Percentiles rank a stretch among this genome's conserved stretches.
Conservation (phyloP, 2,329 filamentous ascomycete genomes). For the Ascochyta koolunga region DNA sequence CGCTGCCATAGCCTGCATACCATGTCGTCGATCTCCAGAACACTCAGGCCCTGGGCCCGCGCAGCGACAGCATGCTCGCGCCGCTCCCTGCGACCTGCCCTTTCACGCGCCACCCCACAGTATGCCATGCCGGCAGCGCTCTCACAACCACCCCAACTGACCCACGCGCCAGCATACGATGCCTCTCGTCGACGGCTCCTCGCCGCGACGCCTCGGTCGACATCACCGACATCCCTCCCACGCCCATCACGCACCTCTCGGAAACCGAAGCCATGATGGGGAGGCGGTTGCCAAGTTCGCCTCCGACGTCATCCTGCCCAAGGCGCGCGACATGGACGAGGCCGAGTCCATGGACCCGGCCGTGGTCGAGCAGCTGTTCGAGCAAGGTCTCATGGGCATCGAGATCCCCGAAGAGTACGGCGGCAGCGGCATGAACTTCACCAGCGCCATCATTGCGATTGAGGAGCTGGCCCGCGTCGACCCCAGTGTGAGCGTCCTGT, state of each 20-base stretch:
- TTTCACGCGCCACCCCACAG: constrained; percentile 40
- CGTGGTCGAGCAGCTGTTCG: constrained; percentile 91
- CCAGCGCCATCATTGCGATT: constrained; percentile 91
- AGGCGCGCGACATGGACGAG: constrained; percentile 97
- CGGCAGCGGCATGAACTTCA: constrained; percentile 98
- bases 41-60: constrained; percentile 40
- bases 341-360: constrained; percentile 88
- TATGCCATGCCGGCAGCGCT: constrained; percentile 20
- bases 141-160: background rate
- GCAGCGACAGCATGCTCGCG: constrained; percentile 35
- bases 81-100: constrained; percentile 34
- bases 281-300: constrained; percentile 92
- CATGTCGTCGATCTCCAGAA: constrained; percentile 43
- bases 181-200: constrained; percentile 53
- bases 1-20: constrained; percentile 1
- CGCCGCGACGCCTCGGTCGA: constrained; percentile 47
- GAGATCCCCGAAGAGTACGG: constrained; percentile 98
- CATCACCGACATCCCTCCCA: constrained; percentile 80
- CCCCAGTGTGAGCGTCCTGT: constrained; percentile 91
- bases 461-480: constrained; percentile 95
- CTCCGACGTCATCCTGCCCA: constrained; percentile 83
- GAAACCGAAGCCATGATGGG: constrained; percentile 90
- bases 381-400: constrained; percentile 95
- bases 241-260: constrained; percentile 89
- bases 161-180: constrained; percentile 39